Conservation (phyloP, 139 green algal genomes). For the Volvox africanus region DNA sequence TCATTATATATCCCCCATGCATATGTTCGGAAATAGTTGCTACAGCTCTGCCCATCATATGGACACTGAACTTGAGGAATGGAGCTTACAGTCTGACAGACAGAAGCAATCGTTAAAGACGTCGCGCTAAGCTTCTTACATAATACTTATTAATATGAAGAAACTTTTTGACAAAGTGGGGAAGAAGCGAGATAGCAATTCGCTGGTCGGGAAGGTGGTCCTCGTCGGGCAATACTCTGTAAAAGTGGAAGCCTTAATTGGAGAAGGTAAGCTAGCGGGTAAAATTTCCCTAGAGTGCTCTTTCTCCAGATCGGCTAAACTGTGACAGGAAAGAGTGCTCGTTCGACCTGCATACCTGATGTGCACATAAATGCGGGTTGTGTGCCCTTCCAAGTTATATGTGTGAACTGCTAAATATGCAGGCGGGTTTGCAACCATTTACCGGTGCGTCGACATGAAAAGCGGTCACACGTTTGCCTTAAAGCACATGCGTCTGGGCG, state of each 20-base stretch:
- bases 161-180: constrained; percentile 40
- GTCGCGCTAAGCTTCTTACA: background rate
- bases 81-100: too few relatives aligned
- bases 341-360: too few relatives aligned
- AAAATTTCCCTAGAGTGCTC: background rate
- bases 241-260: constrained; percentile 67
- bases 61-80: too few relatives aligned
- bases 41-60: too few relatives aligned
- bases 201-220: constrained; percentile 62
- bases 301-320: background rate
- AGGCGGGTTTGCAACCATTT: constrained; percentile 76
- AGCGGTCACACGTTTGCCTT: constrained; percentile 72
- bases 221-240: constrained; percentile 56
- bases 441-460: constrained; percentile 67
- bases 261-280: constrained; percentile 58
- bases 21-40: too few relatives aligned
- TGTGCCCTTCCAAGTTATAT: too few relatives aligned
- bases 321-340: too few relatives aligned
- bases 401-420: background rate
- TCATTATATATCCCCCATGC: too few relatives aligned
- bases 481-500: constrained; percentile 83
- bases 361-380: too few relatives aligned
- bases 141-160: constrained; percentile 20
- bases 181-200: constrained; percentile 7
- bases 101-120: too few relatives aligned